Base-by-base conservation (phyloP, 2,329 filamentous ascomycete genomes). In the Aspergillus quadricinctus region DNA sequence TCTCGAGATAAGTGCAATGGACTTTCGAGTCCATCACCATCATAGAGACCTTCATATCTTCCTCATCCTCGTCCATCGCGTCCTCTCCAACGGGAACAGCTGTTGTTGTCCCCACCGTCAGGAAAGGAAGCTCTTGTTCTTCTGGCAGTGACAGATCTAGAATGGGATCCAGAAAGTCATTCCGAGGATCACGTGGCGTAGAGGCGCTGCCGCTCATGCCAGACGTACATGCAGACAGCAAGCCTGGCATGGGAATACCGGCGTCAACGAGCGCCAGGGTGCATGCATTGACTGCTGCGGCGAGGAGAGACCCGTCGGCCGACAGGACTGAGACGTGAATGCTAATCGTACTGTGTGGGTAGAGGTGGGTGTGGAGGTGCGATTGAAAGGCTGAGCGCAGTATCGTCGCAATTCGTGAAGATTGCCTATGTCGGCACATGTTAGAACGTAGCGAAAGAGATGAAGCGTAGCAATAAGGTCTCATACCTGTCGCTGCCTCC, bases 221-320 rank as follows among this genome's bases (percentile, higher is more conserved):
- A 0, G 91, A 89, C 0, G 92, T 96, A 75, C 90, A 95, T 5
- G 92, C 91, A 23, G 87, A 86, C 2, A 97, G 83, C 70, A 97
- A 95, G 70, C 96, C 91, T 2, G 87, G 86, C 92, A 97, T 97
- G 25, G 94, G 94, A 21, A 99, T 88, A 52, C 94, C 94, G 0
- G 94, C 94, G 71, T 99, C 94, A 60, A 97, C 88, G 23, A 97
- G 84, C 0, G 94, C 94, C 11, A 99, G 84, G 0, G 93, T 96
- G 0, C 89, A 85, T 3, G 94, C 94, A 69, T 99, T 99, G 64
- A 97, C 80, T 48, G 93, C 90, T 0, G 92, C 89, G 0, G 93
- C 92, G 21, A 99, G 86, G 2, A 97, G 82, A 0, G 89, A 92
- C 28, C 94, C 94, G 72, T 99, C 94, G 64, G 95, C 88, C 0